phyloP scores from a whole-genome alignment of 371 early-diverging fungal species.

The Zancudomyces culisetae region DNA sequence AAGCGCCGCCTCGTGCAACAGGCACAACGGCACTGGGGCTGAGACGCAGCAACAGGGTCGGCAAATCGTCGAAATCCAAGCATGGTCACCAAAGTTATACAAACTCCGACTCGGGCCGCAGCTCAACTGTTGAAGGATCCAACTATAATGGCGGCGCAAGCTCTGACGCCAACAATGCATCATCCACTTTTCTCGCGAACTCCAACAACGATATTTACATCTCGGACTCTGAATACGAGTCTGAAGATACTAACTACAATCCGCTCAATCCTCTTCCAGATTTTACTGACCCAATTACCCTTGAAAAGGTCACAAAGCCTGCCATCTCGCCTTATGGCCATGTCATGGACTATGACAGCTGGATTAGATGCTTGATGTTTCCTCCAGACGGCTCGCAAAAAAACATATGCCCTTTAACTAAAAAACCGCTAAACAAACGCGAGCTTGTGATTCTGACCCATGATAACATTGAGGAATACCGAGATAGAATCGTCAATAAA shows the following conservation, averaged over 20 bases:
- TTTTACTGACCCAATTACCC: constrained; percentile 79
- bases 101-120: background rate
- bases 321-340: constrained; percentile 91
- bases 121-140: background rate
- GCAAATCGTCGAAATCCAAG: background rate
- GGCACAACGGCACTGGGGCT: too few species aligned
- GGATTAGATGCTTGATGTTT: constrained; percentile 71
- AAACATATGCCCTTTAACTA: constrained; percentile 84
- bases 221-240: constrained; percentile 14
- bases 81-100: too few species aligned
- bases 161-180: background rate
- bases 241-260: constrained; percentile 32
- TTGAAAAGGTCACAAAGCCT: constrained; percentile 75
- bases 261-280: constrained; percentile 69
- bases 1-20: background rate
- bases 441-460: constrained; percentile 63
- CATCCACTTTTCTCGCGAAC: background rate
- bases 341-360: constrained; percentile 78
- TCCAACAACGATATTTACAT: constrained; percentile 1
- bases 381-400: constrained; percentile 47
- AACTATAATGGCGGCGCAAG: background rate
- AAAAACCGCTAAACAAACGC: constrained; percentile 74
- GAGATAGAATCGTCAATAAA: constrained; percentile 31
- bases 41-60: background rate
- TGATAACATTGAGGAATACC: constrained; percentile 71